Conservation (phyloP, 2,329 filamentous ascomycete species). For the Pseudocercospora crystallina region DNA sequence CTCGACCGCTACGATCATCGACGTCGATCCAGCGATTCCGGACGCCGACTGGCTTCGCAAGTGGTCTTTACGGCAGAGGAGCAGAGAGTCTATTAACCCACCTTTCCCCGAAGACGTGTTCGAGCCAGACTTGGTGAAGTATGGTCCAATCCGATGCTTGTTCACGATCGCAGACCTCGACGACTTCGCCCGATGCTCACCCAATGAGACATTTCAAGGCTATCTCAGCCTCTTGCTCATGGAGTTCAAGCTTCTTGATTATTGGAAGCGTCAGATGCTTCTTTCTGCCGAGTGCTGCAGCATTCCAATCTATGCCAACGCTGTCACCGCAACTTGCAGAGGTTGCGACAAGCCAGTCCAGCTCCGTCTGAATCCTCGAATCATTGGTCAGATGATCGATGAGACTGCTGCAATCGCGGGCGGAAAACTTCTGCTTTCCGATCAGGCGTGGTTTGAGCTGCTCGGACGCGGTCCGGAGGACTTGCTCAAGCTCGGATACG, state of each 20-base stretch:
- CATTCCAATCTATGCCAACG: constrained; percentile 55
- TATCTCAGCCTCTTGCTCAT: constrained; percentile 48
- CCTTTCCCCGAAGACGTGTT: constrained; percentile 44
- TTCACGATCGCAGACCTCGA: constrained; percentile 49
- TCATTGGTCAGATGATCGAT: constrained; percentile 49
- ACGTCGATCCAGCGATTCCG: constrained; percentile 55
- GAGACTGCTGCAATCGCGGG: constrained; percentile 56
- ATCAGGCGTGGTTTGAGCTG: constrained; percentile 54
- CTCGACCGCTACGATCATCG: constrained; percentile 50
- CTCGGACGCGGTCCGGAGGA: constrained; percentile 47
- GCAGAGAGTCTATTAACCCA: constrained; percentile 52
- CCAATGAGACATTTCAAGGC: constrained; percentile 41
- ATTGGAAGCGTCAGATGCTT: constrained; percentile 45
- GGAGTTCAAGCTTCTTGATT: constrained; percentile 42
- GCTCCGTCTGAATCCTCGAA: constrained; percentile 44
- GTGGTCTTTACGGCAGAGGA: constrained; percentile 49
- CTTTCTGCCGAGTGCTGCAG: constrained; percentile 54
- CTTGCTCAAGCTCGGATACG: constrained; percentile 41
- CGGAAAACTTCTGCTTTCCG: constrained; percentile 56
- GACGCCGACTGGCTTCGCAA: constrained; percentile 56
- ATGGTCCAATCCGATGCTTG: constrained; percentile 35
- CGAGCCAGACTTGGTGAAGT: constrained; percentile 24
- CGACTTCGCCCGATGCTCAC: constrained; percentile 38
- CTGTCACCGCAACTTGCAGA: constrained; percentile 39
- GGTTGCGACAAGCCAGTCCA: constrained; percentile 40